These are phyloP conservation scores for Quercus wislizeni DNA, from an alignment of 306 rosid species.

Conservation along the genomic window DNA sequence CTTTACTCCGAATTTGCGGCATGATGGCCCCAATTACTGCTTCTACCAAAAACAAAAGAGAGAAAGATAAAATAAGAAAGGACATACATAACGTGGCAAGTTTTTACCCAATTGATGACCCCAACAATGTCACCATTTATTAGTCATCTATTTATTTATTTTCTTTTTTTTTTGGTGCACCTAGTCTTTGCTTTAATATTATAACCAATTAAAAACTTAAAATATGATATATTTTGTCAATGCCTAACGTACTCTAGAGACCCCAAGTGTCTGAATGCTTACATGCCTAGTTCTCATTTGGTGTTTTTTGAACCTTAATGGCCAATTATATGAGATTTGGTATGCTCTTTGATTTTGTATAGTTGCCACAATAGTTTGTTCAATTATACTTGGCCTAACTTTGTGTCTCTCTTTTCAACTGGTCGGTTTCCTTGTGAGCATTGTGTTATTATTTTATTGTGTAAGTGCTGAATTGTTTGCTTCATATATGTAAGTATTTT, in stretches of 20 bases:
- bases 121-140: too few relatives aligned
- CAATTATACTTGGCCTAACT: constrained; percentile 10
- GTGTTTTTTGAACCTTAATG: too few relatives aligned
- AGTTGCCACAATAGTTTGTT: constrained; percentile 1
- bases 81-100: not conserved
- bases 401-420: constrained; percentile 6
- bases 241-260: not conserved
- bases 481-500: not conserved
- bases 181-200: too few relatives aligned
- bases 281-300: too few relatives aligned
- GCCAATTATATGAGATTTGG: not conserved
- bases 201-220: too few relatives aligned
- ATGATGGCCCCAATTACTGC: not conserved
- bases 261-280: not conserved
- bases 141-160: too few relatives aligned
- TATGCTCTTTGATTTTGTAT: not conserved
- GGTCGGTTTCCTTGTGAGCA: constrained; percentile 18
- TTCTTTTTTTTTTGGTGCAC: too few relatives aligned
- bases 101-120: not conserved
- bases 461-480: constrained; percentile 4
- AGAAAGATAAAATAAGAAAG: too few relatives aligned
- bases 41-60: too few relatives aligned
- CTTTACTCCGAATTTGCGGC: not conserved
- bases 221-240: too few relatives aligned
- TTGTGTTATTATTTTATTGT: constrained; percentile 11